Conservation (phyloP, 345 rosid genomes). For the Populus tremula region DNA sequence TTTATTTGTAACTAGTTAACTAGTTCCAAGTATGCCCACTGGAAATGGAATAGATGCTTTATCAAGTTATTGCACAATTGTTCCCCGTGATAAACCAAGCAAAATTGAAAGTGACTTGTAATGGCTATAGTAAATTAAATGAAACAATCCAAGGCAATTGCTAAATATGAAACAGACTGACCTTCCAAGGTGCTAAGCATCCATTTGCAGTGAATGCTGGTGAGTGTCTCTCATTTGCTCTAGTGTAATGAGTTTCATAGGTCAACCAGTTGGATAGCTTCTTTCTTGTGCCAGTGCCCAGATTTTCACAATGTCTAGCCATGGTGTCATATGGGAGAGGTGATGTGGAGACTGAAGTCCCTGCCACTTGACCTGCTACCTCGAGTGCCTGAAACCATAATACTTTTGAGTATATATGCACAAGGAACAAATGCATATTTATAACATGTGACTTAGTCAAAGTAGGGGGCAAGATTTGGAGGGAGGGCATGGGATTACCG, state of each 20-base stretch:
- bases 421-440: not conserved
- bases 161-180: constrained; percentile 1
- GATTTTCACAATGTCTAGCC: constrained; percentile 84
- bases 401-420: not conserved
- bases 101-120: too few relatives aligned
- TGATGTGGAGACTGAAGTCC: constrained; percentile 69
- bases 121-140: too few relatives aligned
- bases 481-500: constrained; percentile 45
- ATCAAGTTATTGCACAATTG: too few relatives aligned
- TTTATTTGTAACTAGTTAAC: too few relatives aligned
- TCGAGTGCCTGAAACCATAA: constrained; percentile 65
- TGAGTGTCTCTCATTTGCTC: constrained; percentile 20
- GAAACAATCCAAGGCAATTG: not conserved
- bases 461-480: not conserved
- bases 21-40: too few relatives aligned
- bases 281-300: constrained; percentile 71
- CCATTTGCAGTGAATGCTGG: constrained; percentile 30
- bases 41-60: too few relatives aligned
- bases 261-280: constrained; percentile 90
- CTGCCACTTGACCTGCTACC: constrained; percentile 95
- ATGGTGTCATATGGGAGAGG: constrained; percentile 81
- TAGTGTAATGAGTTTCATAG: constrained; percentile 48
- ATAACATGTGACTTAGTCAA: not conserved
- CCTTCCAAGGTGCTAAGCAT: constrained; percentile 44
- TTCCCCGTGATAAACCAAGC: too few relatives aligned